Evolutionary conservation across 1,139 yeast genomes (phyloP), one percentile per base, ranked within the genome.

Genomic region (Kurtzmaniella quercitrusa): DNA sequence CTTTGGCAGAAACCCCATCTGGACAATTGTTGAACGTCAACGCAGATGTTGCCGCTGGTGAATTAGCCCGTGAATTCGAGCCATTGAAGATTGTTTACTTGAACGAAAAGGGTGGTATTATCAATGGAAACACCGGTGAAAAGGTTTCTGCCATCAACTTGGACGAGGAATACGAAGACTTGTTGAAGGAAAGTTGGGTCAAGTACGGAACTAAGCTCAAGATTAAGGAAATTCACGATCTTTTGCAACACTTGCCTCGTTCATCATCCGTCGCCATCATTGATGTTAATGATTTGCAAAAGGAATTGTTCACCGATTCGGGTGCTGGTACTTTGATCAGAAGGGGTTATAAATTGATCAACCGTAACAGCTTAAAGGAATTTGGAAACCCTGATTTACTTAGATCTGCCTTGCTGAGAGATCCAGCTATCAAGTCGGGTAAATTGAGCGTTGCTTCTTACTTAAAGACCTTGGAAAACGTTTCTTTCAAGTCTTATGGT

Each of bases 31-130:
- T 93, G 61, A 93, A 93, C 58, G 98, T 93, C 48, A 93, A 93
- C 62, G 99, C 99, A 6, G 99, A 93, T 60, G 97, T 93, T 42
- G 98, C 98, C 37, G 99, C 99, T 39, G 95, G 97, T 54, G 98
- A 93, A 66, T 78, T 93, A 52, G 98, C 98, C 18, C 80, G 98
- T 61, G 96, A 88, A 46, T 87, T 93, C 54, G 96, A 93, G 66
- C 99, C 99, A 14, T 79, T 93, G 61, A 93, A 93, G 66, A 91
- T 93, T 52, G 98, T 94, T 39, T 93, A 93, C 62, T 73, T 93
- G 64, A 91, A 91, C 65, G 99, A 93, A 66, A 93, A 93, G 67
- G 99, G 99, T 52, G 99, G 98, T 48, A 85, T 93, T 50, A 82
- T 88, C 59, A 89, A 93, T 60, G 98, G 98, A 44, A 81, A 77